These are phyloP conservation scores for Aphanomyces invadans DNA, from an alignment of 352 stramenopile species.

Conservation along the genomic window DNA sequence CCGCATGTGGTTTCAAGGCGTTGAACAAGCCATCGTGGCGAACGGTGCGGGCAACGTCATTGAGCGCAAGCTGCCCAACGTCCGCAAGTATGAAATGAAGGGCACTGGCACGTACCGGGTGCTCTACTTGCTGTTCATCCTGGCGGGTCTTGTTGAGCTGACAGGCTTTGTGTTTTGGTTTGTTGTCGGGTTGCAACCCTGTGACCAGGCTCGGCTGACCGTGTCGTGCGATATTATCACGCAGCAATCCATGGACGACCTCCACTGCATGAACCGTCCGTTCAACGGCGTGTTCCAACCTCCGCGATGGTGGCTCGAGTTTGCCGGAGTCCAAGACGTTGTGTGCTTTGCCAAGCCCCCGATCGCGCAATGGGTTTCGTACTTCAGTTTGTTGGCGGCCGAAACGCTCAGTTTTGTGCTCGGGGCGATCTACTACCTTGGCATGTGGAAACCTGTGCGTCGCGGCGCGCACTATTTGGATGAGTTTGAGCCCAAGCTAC, in stretches of 20 bases:
- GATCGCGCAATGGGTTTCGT: conserved; percentile 71
- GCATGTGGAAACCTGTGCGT: conserved; percentile 78
- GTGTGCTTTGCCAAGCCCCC: conserved; percentile 68
- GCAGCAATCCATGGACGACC: conserved; percentile 42
- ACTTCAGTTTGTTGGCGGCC: conserved; percentile 58
- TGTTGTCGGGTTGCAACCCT: conserved; percentile 66
- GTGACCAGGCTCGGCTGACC: conserved; percentile 41
- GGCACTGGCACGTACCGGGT: conserved; percentile 66
- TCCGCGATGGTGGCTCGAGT: conserved; percentile 64
- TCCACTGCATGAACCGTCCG: conserved; percentile 38
- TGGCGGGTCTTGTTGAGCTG: conserved; percentile 60
- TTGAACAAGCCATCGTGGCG: conserved; percentile 64
- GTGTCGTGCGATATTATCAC: conserved; percentile 57
- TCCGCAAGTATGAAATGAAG: conserved; percentile 87
- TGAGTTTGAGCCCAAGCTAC: conserved; percentile 75
- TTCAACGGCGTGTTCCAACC: conserved; percentile 64
- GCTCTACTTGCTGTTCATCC: conserved; percentile 70
- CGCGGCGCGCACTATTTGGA: conserved; percentile 82
- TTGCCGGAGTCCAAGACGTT: conserved; percentile 60
- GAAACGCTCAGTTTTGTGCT: conserved; percentile 66
- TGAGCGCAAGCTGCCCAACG: conserved; percentile 78
- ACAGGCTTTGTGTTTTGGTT: conserved; percentile 74
- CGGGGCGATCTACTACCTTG: conserved; percentile 64
- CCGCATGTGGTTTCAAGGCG: conserved; percentile 73
- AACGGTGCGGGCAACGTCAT: conserved; percentile 77